Base-by-base conservation (phyloP, 345 rosid species). In the Orychophragmus violaceus region DNA sequence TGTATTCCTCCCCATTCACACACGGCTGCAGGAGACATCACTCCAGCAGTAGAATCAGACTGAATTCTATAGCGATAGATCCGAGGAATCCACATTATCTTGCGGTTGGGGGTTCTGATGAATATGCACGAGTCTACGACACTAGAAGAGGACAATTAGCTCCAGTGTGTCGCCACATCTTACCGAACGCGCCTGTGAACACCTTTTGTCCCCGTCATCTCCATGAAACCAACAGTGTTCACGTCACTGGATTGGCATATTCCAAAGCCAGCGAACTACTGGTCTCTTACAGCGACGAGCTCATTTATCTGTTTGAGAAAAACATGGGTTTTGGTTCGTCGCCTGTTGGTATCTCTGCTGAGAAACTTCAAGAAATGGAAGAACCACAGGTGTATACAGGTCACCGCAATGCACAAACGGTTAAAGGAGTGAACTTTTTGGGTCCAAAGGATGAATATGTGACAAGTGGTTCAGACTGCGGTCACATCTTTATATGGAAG, bases 401-500 rank as follows among this genome's bases (percentile, higher is more conserved):
- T 39, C 90, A 85, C 49, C 80, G 84, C 59, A 83, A 85, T 72
- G 76, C 84, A 39, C 68, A 70, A 78, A 83, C 87, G 5, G 72
- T 85, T 12, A 83, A 85, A 69, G 87, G 86, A 70, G 87, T 82
- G 57, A 85, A 66, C 49, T 83, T 85, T 68, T 82, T 83, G 17
- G 84, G 90, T 52, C 87, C 86, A 11, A 78, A 75, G 29, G 90
- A 83, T 74, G 90, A 85, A 52, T 82, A 83, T 66, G 84, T 83
- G 44, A 36, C 61, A 21, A 83, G 84, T 56, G 90, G 87, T 44
- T 85, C 90, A 58, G 90, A 85, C 72, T 85, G 87, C 37, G 86
- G 87, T 39, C 84, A 81, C 67, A 79, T 86, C 23, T 86, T 82
- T 71, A 74, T 84, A 13, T 86, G 91, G 91, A 78, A 74, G 73